Evolutionary conservation across 2,329 filamentous ascomycete genomes (phyloP).

Genomic region (Aspergillus fructus): DNA sequence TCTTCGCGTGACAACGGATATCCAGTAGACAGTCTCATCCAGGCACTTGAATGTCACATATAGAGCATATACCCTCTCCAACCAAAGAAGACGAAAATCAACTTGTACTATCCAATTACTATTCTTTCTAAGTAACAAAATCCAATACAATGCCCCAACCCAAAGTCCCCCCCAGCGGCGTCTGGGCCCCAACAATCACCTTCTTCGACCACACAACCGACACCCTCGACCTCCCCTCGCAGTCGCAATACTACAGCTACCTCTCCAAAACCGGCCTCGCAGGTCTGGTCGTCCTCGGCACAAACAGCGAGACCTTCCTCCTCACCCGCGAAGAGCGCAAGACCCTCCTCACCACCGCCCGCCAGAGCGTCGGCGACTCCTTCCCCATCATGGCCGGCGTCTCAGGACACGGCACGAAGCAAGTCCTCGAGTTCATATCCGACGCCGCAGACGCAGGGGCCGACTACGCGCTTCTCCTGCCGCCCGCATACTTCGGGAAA

Average conservation of each 20-base stretch:
- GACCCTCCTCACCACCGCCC: slow-evolving; percentile 56
- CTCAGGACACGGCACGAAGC: slow-evolving; percentile 65
- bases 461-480: slow-evolving; percentile 61
- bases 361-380: slow-evolving; percentile 51
- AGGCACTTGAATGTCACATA: not conserved
- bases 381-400: slow-evolving; percentile 65
- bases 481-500: slow-evolving; percentile 65
- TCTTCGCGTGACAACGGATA: no score
- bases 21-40: no score
- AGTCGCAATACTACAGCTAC: slow-evolving; percentile 53
- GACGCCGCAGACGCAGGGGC: slow-evolving; percentile 63
- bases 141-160: not conserved
- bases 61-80: not conserved
- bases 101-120: no score
- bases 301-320: slow-evolving; percentile 58
- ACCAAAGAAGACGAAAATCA: not conserved
- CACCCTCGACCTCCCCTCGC: slow-evolving; percentile 48
- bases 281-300: slow-evolving; percentile 56
- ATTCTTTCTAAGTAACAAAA: not conserved
- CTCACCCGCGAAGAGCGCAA: slow-evolving; percentile 59
- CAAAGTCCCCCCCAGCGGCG: slow-evolving; percentile 33
- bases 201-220: slow-evolving; percentile 54
- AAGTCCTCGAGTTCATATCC: slow-evolving; percentile 59
- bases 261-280: slow-evolving; percentile 51
- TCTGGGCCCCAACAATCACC: slow-evolving; percentile 56